Evolutionary conservation across 2,329 filamentous ascomycete genomes (phyloP), one percentile per base, ranked within the genome.

Genomic region (Fusarium fracticaudum): DNA sequence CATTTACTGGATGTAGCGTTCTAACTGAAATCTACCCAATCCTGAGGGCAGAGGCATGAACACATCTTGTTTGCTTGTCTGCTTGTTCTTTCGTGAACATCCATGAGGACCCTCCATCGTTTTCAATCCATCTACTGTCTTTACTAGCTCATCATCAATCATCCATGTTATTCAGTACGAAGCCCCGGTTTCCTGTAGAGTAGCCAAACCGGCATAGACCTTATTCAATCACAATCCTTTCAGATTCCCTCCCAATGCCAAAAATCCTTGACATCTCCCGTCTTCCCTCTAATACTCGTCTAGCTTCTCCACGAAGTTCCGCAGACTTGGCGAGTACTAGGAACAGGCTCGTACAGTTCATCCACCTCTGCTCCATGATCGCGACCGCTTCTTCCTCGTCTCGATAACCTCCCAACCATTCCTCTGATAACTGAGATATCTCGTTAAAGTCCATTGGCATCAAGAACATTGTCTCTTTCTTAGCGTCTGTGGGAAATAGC

Each of bases 161-260:
- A 31, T 50, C 8, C 22, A 29, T 55, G 8, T 18, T 18, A 11
- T 18, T 40, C 20, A 29, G 8, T 22, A 20, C 24, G 14, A 29
- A n/a, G 10, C 20, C 24, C 11, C 2, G 1, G 18, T 6, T 18
- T 29, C 8, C 3, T 40, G 8, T 8, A 18, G 15, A n/a, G 35
- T 13, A 40, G 35, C 24, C 29, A 26, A 29, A 31, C 11, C 24
- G 14, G 1, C 10, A 26, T 22, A 1, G 12, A 5, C 18, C 5
- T 67, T 33, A 68, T 44, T 68, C 64, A 5, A 68, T 43, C 12
- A 62, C 31, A 54, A 68, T 68, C 35, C 29, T 68, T 29, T 54
- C 65, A 6, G 18, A 38, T 13, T 68, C 54, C 29, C 64, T 68
- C 29, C 64, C 64, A 8, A 53, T 15, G 4, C 65, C 65, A 43